Evolutionary conservation across 2,329 filamentous ascomycete genomes (phyloP).

Genomic region (Aspergillus sp.): DNA sequence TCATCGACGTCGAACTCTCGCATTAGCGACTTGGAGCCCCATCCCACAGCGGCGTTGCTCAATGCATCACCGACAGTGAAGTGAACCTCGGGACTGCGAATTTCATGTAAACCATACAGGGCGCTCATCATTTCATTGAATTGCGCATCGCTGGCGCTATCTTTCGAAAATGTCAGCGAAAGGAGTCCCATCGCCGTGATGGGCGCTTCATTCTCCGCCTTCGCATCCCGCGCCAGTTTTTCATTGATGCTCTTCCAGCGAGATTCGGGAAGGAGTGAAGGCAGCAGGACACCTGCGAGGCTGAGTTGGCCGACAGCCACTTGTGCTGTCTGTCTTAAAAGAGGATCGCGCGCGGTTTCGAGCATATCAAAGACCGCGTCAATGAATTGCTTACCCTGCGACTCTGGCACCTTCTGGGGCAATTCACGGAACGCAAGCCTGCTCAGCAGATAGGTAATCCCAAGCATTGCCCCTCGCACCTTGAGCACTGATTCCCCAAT

Average conservation of each 20-base stretch:
- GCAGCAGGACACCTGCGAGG: constrained; percentile 45
- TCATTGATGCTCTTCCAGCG: constrained; percentile 45
- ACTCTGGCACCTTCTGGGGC: constrained; percentile 20
- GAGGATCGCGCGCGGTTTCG: constrained; percentile 44
- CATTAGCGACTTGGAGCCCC: constrained; percentile 71
- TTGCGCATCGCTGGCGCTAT: constrained; percentile 21
- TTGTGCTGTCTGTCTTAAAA: constrained; percentile 49
- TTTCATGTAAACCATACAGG: constrained; percentile 69
- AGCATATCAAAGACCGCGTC: constrained; percentile 43
- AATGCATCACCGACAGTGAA: constrained; percentile 87
- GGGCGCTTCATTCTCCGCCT: constrained; percentile 70
- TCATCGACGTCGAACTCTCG: constrained; percentile 66
- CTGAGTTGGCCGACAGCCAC: constrained; percentile 53
- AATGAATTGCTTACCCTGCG: constrained; percentile 36
- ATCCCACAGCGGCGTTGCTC: constrained; percentile 65
- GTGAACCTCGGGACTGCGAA: constrained; percentile 77
- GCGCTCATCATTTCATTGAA: constrained; percentile 51
- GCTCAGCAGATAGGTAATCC: constrained; percentile 50
- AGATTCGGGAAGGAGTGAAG: constrained; percentile 19
- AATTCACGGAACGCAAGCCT: constrained; percentile 44
- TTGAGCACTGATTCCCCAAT: constrained; percentile 51
- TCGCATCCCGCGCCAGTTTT: constrained; percentile 58
- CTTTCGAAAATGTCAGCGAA: constrained; percentile 44
- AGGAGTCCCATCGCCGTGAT: constrained; percentile 73
- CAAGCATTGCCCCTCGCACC: constrained; percentile 52